A percentile compares a stretch with the other conserved stretches of the same genome.
These are phyloP conservation scores for Phaffia rhodozyma DNA, from an alignment of 1,284 basidiomycete genomes.

Conservation along the genomic window DNA sequence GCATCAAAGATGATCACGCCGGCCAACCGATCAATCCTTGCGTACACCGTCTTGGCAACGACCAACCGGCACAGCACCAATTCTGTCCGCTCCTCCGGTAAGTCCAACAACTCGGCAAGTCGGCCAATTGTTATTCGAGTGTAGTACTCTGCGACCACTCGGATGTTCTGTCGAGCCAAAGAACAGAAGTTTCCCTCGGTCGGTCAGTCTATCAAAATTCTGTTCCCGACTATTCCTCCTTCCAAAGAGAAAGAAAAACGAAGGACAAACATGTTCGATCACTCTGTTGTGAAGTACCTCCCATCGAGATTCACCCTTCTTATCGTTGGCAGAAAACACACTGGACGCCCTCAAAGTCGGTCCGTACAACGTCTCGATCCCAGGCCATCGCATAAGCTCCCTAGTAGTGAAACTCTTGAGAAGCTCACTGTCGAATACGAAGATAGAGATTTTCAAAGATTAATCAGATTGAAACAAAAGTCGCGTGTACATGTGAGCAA, in stretches of 20 bases:
- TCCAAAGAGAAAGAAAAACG: not conserved
- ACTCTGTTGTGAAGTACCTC: constrained; percentile 91
- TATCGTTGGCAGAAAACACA: constrained; percentile 48
- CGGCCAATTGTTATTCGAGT: constrained; percentile 78
- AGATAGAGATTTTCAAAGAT: not conserved
- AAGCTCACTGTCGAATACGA: constrained; percentile 53
- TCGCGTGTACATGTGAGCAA: constrained; percentile 1
- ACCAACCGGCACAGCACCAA: constrained; percentile 78
- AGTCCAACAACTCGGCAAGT: constrained; percentile 76
- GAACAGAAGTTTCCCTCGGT: not conserved
- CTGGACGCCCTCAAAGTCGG: constrained; percentile 64
- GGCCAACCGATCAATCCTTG: constrained; percentile 82
- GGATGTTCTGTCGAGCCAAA: constrained; percentile 61
- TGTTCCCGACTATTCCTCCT: not conserved
- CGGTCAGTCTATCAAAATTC: not conserved
- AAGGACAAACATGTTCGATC: constrained; percentile 75
- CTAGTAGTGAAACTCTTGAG: constrained; percentile 92
- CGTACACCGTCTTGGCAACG: constrained; percentile 81
- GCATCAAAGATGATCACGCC: constrained; percentile 78
- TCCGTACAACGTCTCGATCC: constrained; percentile 84
- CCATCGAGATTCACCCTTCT: constrained; percentile 63
- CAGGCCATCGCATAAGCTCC: constrained; percentile 96
- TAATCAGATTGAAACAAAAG: not conserved
- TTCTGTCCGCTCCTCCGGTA: constrained; percentile 70
- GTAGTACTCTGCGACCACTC: constrained; percentile 88